phyloP scores from a whole-genome alignment of 129 eudicot genomes.

The Centella asiatica region DNA sequence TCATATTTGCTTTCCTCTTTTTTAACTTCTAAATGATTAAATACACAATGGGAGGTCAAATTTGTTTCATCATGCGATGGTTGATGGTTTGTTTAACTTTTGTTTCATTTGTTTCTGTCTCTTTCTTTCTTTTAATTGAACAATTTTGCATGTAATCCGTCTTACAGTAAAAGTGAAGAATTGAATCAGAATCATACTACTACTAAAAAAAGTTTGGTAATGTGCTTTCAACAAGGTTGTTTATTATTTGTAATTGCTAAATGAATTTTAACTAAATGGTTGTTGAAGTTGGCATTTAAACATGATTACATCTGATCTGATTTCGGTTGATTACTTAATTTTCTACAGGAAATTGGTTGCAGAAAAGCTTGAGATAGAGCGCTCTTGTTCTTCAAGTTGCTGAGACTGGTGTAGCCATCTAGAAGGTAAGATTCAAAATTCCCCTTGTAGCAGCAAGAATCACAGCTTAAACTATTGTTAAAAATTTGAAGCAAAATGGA shows the following conservation, averaged over 20 bases:
- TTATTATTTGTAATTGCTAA: background rate
- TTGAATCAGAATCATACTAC: too few relatives aligned
- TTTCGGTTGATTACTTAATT: background rate
- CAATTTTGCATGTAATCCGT: too few relatives aligned
- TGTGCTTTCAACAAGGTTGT: background rate
- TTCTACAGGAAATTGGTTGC: background rate
- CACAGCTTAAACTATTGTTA: background rate
- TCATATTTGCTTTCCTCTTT: too few relatives aligned
- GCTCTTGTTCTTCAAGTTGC: background rate
- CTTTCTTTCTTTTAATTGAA: too few relatives aligned
- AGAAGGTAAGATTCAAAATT: background rate
- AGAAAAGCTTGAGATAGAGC: conserved; percentile 3
- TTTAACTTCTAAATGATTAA: too few relatives aligned
- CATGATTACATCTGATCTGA: background rate
- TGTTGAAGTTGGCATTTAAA: conserved; percentile 1
- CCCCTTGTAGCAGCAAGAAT: background rate
- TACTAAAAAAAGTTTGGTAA: too few relatives aligned
- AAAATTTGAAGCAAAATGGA: background rate
- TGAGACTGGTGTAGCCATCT: background rate
- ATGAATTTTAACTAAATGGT: background rate
- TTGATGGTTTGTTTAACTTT: too few relatives aligned
- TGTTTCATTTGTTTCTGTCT: too few relatives aligned
- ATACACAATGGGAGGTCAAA: too few relatives aligned
- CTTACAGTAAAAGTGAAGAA: too few relatives aligned
- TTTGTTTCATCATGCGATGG: too few relatives aligned